phyloP scores from a whole-genome alignment of 768 basidiomycete species.

The Calocera cornea region DNA sequence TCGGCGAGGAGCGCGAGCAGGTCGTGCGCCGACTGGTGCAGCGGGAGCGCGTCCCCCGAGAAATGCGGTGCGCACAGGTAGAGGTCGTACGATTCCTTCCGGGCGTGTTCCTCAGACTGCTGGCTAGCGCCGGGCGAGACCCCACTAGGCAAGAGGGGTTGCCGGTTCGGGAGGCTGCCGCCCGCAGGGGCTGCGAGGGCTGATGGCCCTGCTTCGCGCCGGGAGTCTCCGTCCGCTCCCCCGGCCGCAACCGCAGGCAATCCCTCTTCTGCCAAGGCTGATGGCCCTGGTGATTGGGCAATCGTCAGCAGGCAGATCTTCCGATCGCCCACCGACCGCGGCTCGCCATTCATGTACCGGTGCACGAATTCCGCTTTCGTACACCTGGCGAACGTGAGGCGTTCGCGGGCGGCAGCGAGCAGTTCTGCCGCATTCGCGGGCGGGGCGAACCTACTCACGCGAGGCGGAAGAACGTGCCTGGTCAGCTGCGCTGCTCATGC shows the following conservation, averaged over 20 bases:
- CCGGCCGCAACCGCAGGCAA: background rate
- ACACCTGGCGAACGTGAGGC: background rate
- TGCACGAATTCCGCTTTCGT: background rate
- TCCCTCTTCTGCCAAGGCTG: too few relatives aligned
- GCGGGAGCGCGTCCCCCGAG: slow-evolving; percentile 74
- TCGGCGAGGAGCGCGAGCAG: slow-evolving; percentile 47
- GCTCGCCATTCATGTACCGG: background rate
- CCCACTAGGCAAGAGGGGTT: too few relatives aligned
- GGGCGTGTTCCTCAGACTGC: background rate
- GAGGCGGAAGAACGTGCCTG: background rate
- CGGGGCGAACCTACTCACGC: background rate
- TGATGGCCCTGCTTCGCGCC: too few relatives aligned
- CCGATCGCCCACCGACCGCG: background rate
- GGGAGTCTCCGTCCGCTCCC: background rate
- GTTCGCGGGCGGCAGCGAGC: background rate
- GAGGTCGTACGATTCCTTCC: slow-evolving; percentile 34
- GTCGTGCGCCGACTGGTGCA: slow-evolving; percentile 70
- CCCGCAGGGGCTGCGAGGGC: too few relatives aligned
- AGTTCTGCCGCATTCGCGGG: background rate
- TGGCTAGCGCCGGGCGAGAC: too few relatives aligned
- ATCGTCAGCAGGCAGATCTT: background rate
- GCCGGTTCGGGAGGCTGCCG: too few relatives aligned
- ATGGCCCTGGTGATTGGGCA: background rate
- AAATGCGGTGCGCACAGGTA: slow-evolving; percentile 69
- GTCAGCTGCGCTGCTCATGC: background rate